A percentile compares a stretch with the other conserved stretches of the same genome.
phyloP scores from a whole-genome alignment of 352 stramenopile genomes.

The Pythium coloratum region DNA sequence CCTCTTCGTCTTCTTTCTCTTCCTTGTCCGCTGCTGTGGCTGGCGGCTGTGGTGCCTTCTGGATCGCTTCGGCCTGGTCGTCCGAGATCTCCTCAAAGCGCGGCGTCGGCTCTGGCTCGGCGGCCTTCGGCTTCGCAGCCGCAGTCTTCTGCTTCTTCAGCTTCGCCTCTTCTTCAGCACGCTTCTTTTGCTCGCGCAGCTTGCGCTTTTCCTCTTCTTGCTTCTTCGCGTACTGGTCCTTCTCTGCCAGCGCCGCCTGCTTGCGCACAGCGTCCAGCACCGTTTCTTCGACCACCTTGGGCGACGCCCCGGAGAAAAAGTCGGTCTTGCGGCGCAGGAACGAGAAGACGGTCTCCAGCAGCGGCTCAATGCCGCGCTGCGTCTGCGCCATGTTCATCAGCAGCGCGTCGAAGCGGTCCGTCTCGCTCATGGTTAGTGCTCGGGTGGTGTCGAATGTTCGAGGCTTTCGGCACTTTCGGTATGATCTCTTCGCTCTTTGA shows the following conservation, averaged over 20 bases:
- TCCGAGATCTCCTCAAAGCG: conserved; percentile 86
- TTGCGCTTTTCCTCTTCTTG: conserved; percentile 80
- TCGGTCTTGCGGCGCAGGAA: conserved; percentile 99
- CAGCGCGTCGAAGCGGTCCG: conserved; percentile 92
- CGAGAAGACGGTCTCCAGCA: conserved; percentile 98
- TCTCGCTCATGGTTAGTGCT: conserved; percentile 52
- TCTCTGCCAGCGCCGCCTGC: conserved; percentile 86
- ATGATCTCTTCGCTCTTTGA: not conserved
- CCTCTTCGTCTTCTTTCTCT: conserved; percentile 64
- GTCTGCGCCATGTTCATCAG: conserved; percentile 98
- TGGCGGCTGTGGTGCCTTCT: conserved; percentile 20
- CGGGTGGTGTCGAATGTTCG: not conserved
- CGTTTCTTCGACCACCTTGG: conserved; percentile 73
- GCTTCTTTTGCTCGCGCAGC: conserved; percentile 51
- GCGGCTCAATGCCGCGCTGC: conserved; percentile 96
- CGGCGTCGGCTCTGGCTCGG: conserved; percentile 34
- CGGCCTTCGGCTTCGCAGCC: conserved; percentile 31
- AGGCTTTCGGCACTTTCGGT: not conserved
- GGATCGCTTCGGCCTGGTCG: conserved; percentile 41
- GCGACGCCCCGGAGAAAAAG: conserved; percentile 95
- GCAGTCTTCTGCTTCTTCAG: conserved; percentile 60
- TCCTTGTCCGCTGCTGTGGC: conserved; percentile 19
- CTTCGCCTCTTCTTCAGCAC: conserved; percentile 46
- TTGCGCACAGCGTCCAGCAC: conserved; percentile 92
- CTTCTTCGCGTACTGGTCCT: conserved; percentile 76